Evolutionary conservation across 169 alveolate species (phyloP).

Genomic region (Plasmodium knowlesi): DNA sequence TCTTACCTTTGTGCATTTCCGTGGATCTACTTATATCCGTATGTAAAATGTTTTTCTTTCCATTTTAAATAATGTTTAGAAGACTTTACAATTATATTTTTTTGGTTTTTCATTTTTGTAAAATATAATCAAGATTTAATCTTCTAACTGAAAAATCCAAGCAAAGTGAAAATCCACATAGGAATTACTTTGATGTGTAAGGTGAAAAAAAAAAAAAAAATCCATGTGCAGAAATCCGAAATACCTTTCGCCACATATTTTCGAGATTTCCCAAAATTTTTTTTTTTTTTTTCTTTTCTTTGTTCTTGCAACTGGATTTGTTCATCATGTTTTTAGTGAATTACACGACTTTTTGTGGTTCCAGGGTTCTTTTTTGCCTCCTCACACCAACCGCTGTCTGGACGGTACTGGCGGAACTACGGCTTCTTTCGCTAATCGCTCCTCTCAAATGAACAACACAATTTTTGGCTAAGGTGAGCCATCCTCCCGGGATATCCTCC

Average conservation of each 20-base stretch:
- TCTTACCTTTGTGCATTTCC: neutral
- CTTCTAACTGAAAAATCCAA: slow-evolving; percentile 24
- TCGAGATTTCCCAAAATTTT: slow-evolving; percentile 7
- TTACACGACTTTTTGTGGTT: slow-evolving; percentile 1
- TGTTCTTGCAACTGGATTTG: slow-evolving; percentile 1
- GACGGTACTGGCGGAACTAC: neutral
- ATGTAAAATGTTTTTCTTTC: neutral
- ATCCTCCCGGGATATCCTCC: neutral
- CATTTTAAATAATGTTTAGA: neutral
- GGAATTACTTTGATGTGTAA: too few species aligned
- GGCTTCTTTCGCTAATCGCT: neutral
- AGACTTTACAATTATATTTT: neutral
- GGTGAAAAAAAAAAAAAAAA: slow-evolving; percentile 12
- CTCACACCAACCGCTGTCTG: neutral
- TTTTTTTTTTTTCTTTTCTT: slow-evolving; percentile 37
- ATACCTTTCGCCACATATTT: slow-evolving; percentile 75
- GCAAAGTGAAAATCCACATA: slow-evolving; percentile 37
- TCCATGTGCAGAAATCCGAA: slow-evolving; percentile 27
- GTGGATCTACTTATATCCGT: neutral
- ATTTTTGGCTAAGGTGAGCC: neutral
- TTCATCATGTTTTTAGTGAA: slow-evolving; percentile 72
- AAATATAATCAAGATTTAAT: slow-evolving; percentile 25
- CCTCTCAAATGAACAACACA: neutral
- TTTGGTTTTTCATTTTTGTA: slow-evolving; percentile 16
- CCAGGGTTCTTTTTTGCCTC: neutral